These are phyloP conservation scores for Phaeosphaeriaceae sp. DNA, from an alignment of 2,329 filamentous ascomycete species.

Conservation along the genomic window DNA sequence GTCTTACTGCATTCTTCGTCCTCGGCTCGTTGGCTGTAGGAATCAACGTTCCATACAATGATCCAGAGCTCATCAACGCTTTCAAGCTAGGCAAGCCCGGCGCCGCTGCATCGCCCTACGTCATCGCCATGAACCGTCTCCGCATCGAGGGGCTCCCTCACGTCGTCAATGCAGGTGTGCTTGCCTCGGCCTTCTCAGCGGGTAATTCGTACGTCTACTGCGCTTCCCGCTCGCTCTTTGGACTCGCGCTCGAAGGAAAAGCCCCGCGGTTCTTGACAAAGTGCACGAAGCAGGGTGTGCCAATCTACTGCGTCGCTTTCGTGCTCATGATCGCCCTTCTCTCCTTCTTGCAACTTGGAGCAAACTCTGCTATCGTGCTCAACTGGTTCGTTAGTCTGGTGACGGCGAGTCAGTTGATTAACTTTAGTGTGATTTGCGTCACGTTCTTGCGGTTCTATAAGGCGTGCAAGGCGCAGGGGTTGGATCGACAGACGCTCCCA, in stretches of 20 bases:
- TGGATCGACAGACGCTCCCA: constrained; percentile 72
- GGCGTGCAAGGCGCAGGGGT: constrained; percentile 72
- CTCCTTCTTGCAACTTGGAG: constrained; percentile 78
- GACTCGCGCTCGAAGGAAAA: constrained; percentile 62
- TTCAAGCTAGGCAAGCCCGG: constrained; percentile 68
- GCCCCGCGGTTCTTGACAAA: constrained; percentile 64
- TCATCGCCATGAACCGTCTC: constrained; percentile 67
- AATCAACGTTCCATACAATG: constrained; percentile 74
- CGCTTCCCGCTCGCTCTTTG: constrained; percentile 62
- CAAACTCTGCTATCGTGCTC: constrained; percentile 72
- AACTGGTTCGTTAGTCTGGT: constrained; percentile 78
- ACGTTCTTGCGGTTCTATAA: constrained; percentile 77
- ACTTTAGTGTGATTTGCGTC: constrained; percentile 64
- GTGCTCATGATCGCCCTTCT: constrained; percentile 75
- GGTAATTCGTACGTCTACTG: constrained; percentile 66
- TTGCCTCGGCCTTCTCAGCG: constrained; percentile 64
- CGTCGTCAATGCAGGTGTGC: constrained; percentile 66
- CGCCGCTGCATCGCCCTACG: constrained; percentile 72
- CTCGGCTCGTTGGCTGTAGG: constrained; percentile 75
- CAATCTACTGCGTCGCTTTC: constrained; percentile 73
- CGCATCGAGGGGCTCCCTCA: constrained; percentile 63
- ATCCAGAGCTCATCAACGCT: constrained; percentile 67
- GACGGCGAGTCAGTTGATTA: constrained; percentile 70
- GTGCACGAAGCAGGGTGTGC: constrained; percentile 70
- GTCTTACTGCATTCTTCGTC: constrained; percentile 77